Percentiles rank a stretch among this genome's conserved stretches.
phyloP scores from a whole-genome alignment of 352 stramenopile species.

The Blastocystis sp. region DNA sequence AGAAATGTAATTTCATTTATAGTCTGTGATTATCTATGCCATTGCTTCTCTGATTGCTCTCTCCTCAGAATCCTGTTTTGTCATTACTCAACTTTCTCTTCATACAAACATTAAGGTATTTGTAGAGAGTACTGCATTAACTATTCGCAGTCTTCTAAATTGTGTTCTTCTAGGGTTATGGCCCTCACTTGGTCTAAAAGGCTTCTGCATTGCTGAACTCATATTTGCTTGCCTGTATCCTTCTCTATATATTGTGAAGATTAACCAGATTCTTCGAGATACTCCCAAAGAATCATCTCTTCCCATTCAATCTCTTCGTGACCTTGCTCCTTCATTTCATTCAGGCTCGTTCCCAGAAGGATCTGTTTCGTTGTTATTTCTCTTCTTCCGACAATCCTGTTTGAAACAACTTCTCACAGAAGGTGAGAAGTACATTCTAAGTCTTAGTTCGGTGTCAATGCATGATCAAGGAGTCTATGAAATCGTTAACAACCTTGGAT shows the following conservation, averaged over 20 bases:
- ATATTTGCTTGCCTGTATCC: slow-evolving; percentile 18
- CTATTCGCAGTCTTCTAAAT: slow-evolving; percentile 28
- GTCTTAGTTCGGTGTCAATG: slow-evolving; percentile 43
- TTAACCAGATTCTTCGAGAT: neutral
- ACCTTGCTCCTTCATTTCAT: slow-evolving; percentile 19
- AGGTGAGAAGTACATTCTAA: slow-evolving; percentile 30
- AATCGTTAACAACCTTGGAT: slow-evolving; percentile 57
- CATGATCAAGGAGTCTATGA: slow-evolving; percentile 60
- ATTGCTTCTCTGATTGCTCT: slow-evolving; percentile 13
- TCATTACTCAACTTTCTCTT: slow-evolving; percentile 19
- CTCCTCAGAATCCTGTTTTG: slow-evolving; percentile 17
- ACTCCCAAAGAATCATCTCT: neutral
- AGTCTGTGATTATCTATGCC: slow-evolving; percentile 25
- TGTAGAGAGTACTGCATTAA: slow-evolving; percentile 13
- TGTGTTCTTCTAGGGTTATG: slow-evolving; percentile 10
- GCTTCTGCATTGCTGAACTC: slow-evolving; percentile 31
- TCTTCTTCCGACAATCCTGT: slow-evolving; percentile 54
- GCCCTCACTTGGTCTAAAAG: neutral
- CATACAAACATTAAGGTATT: slow-evolving; percentile 55
- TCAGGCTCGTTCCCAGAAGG: neutral
- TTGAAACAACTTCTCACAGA: slow-evolving; percentile 58
- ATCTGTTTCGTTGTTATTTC: neutral
- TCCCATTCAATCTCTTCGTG: neutral
- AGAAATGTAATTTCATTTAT: neutral
- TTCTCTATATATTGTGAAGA: neutral